Evolutionary conservation across 2,329 filamentous ascomycete genomes (phyloP), one percentile per base, ranked within the genome.

Genomic region (Cladorrhinum sp.): DNA sequence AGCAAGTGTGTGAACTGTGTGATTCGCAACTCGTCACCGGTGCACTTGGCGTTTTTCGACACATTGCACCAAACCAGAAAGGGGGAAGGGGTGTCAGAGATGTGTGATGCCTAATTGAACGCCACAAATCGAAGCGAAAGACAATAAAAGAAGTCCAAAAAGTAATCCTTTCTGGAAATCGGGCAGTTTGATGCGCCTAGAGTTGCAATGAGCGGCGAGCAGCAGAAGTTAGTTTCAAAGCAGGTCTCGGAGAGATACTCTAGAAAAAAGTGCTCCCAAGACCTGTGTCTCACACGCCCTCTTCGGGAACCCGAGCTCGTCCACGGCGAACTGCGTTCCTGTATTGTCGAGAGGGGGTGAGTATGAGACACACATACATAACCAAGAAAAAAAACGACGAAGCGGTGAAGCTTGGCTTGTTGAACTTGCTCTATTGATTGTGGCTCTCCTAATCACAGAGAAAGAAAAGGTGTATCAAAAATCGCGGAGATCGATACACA

Each of bases 211-310:
- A 46, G 39, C 54, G 39, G 36, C 54, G 54, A 57, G 21, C 54
- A 55, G 53, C 51, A 54, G 53, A 23, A 55, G 42, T 46, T 46
- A 46, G 42, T 28, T 28, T 36, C 4, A 9, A 36, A 54, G 51
- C 36, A 55, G 53, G 53, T 57, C 54, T 57, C 54, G 54, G 54
- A 57, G 54, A 57, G 33, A 39, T 42, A 57, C 16, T 26, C 6
- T 16, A 21, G 46, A 42, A n/a, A 14, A n/a, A 42, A n/a, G 12
- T 4, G 4, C 7, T 7, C 14, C n/a, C n/a, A n/a, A 42, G 42
- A 18, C 18, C 3, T 20, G 16, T 57, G 54, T 57, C 54, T 57
- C 54, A 42, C 21, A 46, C 42, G 42, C 42, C 42, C 42, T 20
- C 3, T 36, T 55, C 53, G 53, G 53, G 53, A 55, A 33, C 42